Percentiles rank a stretch among this genome's conserved stretches.
phyloP scores from a whole-genome alignment of 225 moss, liverwort and hornwort genomes.

The Bryum argenteum region DNA sequence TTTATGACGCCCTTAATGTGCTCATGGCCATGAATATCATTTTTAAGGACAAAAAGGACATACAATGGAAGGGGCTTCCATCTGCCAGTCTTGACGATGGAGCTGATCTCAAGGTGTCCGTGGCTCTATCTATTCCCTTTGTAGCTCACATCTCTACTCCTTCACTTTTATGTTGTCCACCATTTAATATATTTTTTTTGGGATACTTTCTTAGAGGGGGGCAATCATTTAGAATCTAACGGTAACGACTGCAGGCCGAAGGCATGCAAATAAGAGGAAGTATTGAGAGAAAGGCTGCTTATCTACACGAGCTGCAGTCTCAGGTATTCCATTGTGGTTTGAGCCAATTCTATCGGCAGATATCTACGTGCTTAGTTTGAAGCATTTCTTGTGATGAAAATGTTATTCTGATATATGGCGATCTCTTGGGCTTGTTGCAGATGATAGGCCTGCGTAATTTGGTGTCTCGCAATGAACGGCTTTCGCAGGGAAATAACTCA shows the following conservation, averaged over 20 bases:
- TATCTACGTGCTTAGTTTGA: not conserved
- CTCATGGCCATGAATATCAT: conserved; percentile 99
- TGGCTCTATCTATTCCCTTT: conserved; percentile 21
- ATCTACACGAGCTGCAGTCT: conserved; percentile 89
- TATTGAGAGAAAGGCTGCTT: conserved; percentile 87
- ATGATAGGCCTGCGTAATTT: conserved; percentile 82
- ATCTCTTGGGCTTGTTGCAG: conserved; percentile 43
- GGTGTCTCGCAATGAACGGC: conserved; percentile 86
- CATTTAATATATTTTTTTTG: not conserved
- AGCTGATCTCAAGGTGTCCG: conserved; percentile 77
- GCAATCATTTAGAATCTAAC: conserved; percentile 18
- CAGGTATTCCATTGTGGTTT: conserved; percentile 59
- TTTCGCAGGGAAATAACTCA: conserved; percentile 76
- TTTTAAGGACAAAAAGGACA: conserved; percentile 96
- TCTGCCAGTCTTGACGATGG: conserved; percentile 83
- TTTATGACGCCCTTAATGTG: conserved; percentile 97
- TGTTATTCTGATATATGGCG: conserved; percentile 6
- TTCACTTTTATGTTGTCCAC: conserved; percentile 14
- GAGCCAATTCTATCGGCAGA: not conserved
- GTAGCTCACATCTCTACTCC: conserved; percentile 1
- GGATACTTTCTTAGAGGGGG: not conserved
- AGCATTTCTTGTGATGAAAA: not conserved
- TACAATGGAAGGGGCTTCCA: conserved; percentile 97
- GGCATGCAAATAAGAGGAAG: conserved; percentile 71
- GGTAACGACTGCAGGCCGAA: conserved; percentile 66